Percentiles rank a stretch among this genome's conserved stretches.
phyloP scores from a whole-genome alignment of 1,284 basidiomycete species.

The Ceraceosorus guamensis region DNA sequence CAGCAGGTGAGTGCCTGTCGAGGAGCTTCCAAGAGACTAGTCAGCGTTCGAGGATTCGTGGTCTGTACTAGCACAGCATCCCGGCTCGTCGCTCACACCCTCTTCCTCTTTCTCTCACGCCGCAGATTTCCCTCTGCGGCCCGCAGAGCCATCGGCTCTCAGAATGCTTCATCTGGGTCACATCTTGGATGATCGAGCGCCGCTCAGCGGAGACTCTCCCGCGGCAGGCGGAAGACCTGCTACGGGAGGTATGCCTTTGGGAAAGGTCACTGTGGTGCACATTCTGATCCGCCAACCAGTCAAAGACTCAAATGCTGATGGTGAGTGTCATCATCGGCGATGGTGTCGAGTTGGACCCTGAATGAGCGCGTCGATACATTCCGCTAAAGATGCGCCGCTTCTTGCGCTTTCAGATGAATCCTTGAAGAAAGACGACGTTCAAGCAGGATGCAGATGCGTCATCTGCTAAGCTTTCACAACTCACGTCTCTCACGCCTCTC shows the following conservation, averaged over 20 bases:
- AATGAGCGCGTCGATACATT: neutral
- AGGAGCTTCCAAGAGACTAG: neutral
- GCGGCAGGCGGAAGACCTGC: neutral
- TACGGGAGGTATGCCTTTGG: neutral
- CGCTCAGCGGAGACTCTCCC: neutral
- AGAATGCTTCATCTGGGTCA: conserved; percentile 7
- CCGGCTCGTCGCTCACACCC: neutral
- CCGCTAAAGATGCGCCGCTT: neutral
- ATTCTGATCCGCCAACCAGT: conserved; percentile 1
- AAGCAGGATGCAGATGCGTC: neutral
- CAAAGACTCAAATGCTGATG: neutral
- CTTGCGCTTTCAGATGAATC: neutral
- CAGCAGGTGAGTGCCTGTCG: conserved; percentile 3
- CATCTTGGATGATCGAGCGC: conserved; percentile 6
- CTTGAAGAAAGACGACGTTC: conserved; percentile 1
- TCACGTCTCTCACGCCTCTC: too few species aligned
- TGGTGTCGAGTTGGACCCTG: conserved; percentile 1
- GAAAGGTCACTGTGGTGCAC: conserved; percentile 7
- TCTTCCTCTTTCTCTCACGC: neutral
- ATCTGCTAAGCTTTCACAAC: conserved; percentile 3
- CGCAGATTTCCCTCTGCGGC: conserved; percentile 6
- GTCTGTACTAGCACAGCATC: too few species aligned
- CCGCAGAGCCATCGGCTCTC: neutral
- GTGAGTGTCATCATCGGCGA: neutral
- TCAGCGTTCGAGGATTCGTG: neutral